phyloP scores from a whole-genome alignment of 805 yeast genomes.

The Candida methanosorbosa region DNA sequence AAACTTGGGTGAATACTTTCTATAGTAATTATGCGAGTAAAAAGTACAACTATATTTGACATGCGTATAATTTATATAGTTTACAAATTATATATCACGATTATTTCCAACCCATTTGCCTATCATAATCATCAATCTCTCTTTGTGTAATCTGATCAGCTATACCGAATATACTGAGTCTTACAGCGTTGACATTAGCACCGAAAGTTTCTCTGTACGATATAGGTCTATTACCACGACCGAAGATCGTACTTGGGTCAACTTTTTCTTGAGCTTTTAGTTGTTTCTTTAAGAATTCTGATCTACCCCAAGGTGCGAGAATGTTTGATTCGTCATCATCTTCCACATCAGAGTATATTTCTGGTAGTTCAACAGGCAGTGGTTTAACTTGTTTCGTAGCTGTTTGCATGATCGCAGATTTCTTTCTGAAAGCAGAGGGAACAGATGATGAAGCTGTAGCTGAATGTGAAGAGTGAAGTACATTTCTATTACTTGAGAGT shows the following conservation, averaged over 20 bases:
- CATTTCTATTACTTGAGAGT: background rate
- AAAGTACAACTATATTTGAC: too few species aligned
- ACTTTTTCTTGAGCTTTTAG: slow-evolving; percentile 11
- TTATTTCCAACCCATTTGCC: slow-evolving; percentile 18
- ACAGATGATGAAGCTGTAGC: background rate
- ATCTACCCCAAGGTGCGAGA: slow-evolving; percentile 18
- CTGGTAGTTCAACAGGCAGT: too few species aligned
- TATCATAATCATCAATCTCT: slow-evolving; percentile 19
- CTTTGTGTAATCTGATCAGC: slow-evolving; percentile 13
- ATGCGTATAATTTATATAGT: too few species aligned
- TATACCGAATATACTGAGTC: slow-evolving; percentile 15
- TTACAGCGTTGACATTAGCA: slow-evolving; percentile 9
- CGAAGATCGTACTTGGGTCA: slow-evolving; percentile 20
- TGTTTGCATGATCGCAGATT: background rate
- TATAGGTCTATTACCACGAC: slow-evolving; percentile 7
- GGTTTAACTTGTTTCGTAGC: too few species aligned
- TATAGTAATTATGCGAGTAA: too few species aligned
- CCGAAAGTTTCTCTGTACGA: background rate
- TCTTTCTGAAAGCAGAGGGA: background rate
- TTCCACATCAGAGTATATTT: slow-evolving; percentile 15
- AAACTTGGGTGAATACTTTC: too few species aligned
- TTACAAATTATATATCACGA: background rate
- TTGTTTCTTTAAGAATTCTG: slow-evolving; percentile 7
- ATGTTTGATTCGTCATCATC: slow-evolving; percentile 10
- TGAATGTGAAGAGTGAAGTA: too few species aligned